Base-by-base conservation (phyloP, 2,329 filamentous ascomycete genomes). In the Clonostachys byssicola region DNA sequence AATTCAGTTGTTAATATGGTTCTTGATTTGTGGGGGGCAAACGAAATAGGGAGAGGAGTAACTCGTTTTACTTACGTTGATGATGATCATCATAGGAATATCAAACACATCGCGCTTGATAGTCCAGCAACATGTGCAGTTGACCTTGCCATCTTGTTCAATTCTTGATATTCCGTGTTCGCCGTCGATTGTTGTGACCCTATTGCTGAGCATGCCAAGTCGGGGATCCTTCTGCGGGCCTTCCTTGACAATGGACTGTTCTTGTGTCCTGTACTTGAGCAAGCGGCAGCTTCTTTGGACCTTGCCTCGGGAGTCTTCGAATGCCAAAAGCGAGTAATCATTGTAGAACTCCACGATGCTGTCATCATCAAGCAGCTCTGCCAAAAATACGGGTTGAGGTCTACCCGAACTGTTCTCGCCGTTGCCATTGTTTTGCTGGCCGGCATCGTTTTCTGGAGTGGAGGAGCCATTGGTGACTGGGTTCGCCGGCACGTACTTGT, bases 101-200 rank as follows among this genome's bases (percentile, higher is more conserved):
- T 97, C 92, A 71, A 97, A 97, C 39, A 94, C 89, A 66, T 99
- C 94, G 53, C 92, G 80, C 72, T 96, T 96, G 52, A 97, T 92
- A 53, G 89, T 92, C 92, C 92, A 97, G 72, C 89, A 95, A 70
- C 95, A 96, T 59, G 88, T 91, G 72, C 92, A 96, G 63, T 95
- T 89, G 48, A 97, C 88, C 68, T 94, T 92, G 46, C 92, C 92
- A 60, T 95, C 91, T 62, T 83, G 87, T 60, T 89, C 89, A 13
- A 96, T 78, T 60, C 84, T 82, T 47, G 87, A 87, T 67, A 95
- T 92, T 10, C 89, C 91, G 52, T 88, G 80, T 65, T 90, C 85
- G 47, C 85, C 83, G 56, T 83, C 82, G 55, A 86, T 85, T 51
- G 77, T 77, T 3, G 78, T 79, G 34, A 84, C 80, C 38, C 80